phyloP scores from a whole-genome alignment of 257 asterid genomes.

The Fraxinus cuspidata region DNA sequence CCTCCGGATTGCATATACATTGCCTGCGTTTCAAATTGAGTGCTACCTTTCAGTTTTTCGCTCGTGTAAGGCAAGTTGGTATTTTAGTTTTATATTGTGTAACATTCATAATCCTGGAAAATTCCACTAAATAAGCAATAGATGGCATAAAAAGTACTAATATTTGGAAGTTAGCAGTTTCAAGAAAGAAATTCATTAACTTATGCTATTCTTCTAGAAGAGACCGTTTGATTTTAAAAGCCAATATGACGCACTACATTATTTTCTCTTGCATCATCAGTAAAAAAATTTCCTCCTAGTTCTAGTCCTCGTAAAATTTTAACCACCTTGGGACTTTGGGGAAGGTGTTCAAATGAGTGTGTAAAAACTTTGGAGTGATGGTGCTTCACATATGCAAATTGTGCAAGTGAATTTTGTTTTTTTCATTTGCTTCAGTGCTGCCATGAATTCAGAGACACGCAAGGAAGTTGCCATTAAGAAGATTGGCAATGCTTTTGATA shows the following conservation, averaged over 20 bases:
- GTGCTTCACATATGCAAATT: not conserved
- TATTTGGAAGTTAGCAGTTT: not conserved
- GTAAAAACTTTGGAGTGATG: not conserved
- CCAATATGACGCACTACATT: not conserved
- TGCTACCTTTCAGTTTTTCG: not conserved
- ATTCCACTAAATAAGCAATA: not conserved
- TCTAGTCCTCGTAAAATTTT: not conserved
- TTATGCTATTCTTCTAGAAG: not conserved
- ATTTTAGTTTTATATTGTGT: not conserved
- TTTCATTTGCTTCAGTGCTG: constrained; percentile 66
- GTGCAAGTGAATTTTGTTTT: constrained; percentile 21
- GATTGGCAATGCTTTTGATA: constrained; percentile 98
- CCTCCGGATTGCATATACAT: not conserved
- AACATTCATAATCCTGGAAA: not conserved
- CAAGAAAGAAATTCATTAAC: not conserved
- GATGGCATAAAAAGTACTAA: not conserved
- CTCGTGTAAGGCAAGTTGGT: not conserved
- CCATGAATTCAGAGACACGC: constrained; percentile 88
- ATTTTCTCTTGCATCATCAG: not conserved
- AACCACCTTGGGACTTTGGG: not conserved
- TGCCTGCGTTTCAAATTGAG: not conserved
- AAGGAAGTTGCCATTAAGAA: constrained; percentile 97
- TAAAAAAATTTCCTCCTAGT: not conserved
- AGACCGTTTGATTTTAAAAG: not conserved
- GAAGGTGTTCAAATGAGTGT: constrained; percentile 3